Evolutionary conservation across 108 stramenopile genomes (phyloP), one percentile per base, ranked within the genome.

Genomic region (Discostella pseudostelligera): DNA sequence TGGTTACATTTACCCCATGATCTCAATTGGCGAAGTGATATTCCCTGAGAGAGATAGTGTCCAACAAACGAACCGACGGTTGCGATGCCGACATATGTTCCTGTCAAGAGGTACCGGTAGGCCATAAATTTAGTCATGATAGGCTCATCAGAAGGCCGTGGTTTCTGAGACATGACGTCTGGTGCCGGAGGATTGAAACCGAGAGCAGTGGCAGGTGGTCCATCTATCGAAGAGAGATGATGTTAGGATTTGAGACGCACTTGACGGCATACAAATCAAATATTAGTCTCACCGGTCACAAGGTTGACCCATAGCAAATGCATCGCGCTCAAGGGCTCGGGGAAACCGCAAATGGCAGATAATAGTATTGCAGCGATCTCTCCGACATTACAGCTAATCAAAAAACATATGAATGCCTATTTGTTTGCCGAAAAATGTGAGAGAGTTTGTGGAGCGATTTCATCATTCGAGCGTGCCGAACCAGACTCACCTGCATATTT

Each of bases 231-330:
- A n/a, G n/a, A n/a, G n/a, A n/a, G n/a, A n/a, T n/a, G n/a, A n/a
- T n/a, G n/a, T n/a, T n/a, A n/a, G n/a, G n/a, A n/a, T n/a, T n/a
- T n/a, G n/a, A n/a, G n/a, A n/a, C n/a, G n/a, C n/a, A n/a, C n/a
- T n/a, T n/a, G n/a, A n/a, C n/a, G n/a, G n/a, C n/a, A n/a, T n/a
- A n/a, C n/a, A n/a, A n/a, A n/a, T n/a, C n/a, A n/a, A n/a, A n/a
- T n/a, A n/a, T n/a, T n/a, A n/a, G n/a, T n/a, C n/a, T n/a, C n/a
- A n/a, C n/a, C n/a, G 4, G 97, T 99, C 28, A 99, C 97, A 12
- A 99, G 78, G 65, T 99, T 98, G 8, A 98, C 96, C 97, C 96
- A 99, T 9, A 99, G 79, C 66, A 99, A 74, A 67, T 99, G 97
- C 82, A 98, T 96, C 4, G 99, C 96, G 37, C 95, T 99, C 24